phyloP scores from a whole-genome alignment of 495 filamentous ascomycete species.

The Echria macrotheca region DNA sequence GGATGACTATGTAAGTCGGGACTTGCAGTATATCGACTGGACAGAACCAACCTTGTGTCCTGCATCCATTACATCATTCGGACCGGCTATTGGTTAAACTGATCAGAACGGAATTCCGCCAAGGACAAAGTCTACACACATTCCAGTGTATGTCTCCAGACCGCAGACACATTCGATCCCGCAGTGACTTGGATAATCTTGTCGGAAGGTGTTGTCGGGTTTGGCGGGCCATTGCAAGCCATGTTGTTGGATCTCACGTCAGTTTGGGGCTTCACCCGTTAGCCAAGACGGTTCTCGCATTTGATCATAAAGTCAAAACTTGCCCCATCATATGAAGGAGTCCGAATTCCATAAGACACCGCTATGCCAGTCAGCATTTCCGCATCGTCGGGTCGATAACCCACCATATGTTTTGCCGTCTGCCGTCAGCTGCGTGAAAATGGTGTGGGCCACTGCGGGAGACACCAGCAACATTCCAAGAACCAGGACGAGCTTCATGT shows the following conservation, averaged over 20 bases:
- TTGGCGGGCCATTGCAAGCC: constrained; percentile 51
- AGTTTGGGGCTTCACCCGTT: constrained; percentile 32
- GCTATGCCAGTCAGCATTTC: constrained; percentile 2
- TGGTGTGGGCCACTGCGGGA: constrained; percentile 41
- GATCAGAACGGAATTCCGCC: background rate
- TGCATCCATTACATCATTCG: constrained; percentile 43
- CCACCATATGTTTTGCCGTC: constrained; percentile 27
- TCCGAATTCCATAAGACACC: constrained; percentile 27
- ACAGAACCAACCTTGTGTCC: constrained; percentile 26
- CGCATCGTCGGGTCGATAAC: background rate
- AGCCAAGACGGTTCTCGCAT: background rate
- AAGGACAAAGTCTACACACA: too few species aligned
- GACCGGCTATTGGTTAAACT: constrained; percentile 18
- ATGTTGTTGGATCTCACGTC: constrained; percentile 43
- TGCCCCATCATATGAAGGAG: constrained; percentile 33
- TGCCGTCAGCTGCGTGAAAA: constrained; percentile 43
- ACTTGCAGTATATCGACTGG: too few species aligned
- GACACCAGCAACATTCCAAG: constrained; percentile 12
- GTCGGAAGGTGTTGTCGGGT: constrained; percentile 39
- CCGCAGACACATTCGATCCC: constrained; percentile 37
- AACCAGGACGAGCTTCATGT: constrained; percentile 13
- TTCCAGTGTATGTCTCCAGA: constrained; percentile 42
- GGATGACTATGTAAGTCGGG: background rate
- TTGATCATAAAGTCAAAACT: background rate
- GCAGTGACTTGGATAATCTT: constrained; percentile 43